phyloP scores from a whole-genome alignment of 805 yeast genomes.

The Cyberlindnera xylosilytica region DNA sequence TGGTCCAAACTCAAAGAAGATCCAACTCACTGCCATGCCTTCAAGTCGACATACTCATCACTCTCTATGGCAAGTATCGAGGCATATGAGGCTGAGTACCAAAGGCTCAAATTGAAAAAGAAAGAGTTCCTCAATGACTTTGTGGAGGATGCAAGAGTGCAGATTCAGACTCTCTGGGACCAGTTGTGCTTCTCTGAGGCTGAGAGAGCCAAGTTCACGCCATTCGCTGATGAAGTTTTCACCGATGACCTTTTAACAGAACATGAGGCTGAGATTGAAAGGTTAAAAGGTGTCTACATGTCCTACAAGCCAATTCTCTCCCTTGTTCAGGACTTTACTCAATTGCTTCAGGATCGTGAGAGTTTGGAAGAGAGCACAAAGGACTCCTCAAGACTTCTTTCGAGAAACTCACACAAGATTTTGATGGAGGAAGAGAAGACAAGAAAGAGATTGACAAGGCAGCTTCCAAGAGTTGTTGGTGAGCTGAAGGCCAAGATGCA shows the following conservation, averaged over 20 bases:
- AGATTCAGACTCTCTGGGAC: slow-evolving; percentile 62
- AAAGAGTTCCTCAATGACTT: slow-evolving; percentile 64
- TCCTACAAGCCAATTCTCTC: slow-evolving; percentile 53
- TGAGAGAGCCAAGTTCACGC: slow-evolving; percentile 46
- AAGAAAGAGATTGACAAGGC: slow-evolving; percentile 62
- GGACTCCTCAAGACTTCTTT: slow-evolving; percentile 75
- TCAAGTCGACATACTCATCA: slow-evolving; percentile 40
- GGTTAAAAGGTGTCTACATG: slow-evolving; percentile 47
- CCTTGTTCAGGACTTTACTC: slow-evolving; percentile 52
- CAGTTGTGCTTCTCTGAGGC: slow-evolving; percentile 53
- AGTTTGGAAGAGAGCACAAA: slow-evolving; percentile 66
- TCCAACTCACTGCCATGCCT: slow-evolving; percentile 35
- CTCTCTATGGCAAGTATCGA: slow-evolving; percentile 46
- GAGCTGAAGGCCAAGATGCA: slow-evolving; percentile 46
- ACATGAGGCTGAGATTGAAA: slow-evolving; percentile 61
- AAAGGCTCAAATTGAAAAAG: slow-evolving; percentile 56
- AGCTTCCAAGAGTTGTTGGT: slow-evolving; percentile 60
- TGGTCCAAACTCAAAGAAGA: slow-evolving; percentile 60
- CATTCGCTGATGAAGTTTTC: slow-evolving; percentile 36
- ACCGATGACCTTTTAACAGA: slow-evolving; percentile 59
- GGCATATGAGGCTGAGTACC: slow-evolving; percentile 53
- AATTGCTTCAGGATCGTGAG: slow-evolving; percentile 55
- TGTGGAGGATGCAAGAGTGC: slow-evolving; percentile 56
- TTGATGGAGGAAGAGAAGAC: slow-evolving; percentile 76
- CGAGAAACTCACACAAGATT: slow-evolving; percentile 75